These are phyloP conservation scores for Blastobotrys americana DNA, from an alignment of 805 yeast species.

Conservation along the genomic window DNA sequence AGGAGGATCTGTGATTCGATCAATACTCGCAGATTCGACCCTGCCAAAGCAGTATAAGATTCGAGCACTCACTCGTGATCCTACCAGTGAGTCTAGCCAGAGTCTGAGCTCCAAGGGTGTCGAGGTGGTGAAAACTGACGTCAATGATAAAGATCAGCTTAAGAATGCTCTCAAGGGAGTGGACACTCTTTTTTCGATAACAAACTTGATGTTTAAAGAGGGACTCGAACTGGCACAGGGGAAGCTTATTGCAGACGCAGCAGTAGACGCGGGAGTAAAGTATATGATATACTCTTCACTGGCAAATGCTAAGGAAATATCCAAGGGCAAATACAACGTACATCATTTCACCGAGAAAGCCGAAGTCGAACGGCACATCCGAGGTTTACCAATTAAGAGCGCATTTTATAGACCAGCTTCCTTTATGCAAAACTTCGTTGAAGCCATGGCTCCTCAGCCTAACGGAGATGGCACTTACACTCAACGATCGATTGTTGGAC, in stretches of 20 bases:
- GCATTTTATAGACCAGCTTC: constrained; percentile 6
- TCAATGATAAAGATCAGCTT: background rate
- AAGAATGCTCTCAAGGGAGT: constrained; percentile 7
- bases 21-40: constrained; percentile 1
- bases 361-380: constrained; percentile 7
- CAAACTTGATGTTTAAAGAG: background rate
- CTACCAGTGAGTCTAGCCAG: constrained; percentile 4
- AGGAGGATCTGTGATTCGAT: constrained; percentile 6
- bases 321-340: constrained; percentile 6
- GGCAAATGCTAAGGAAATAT: background rate
- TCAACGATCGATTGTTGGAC: background rate
- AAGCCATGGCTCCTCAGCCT: constrained; percentile 3
- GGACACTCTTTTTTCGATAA: constrained; percentile 7
- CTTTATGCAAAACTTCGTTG: constrained; percentile 6
- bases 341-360: constrained; percentile 2
- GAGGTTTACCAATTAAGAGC: constrained; percentile 6
- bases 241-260: constrained; percentile 7
- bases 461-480: constrained; percentile 9
- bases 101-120: constrained; percentile 13
- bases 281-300: constrained; percentile 5
- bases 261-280: constrained; percentile 7
- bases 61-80: constrained; percentile 12
- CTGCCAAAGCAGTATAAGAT: constrained; percentile 1
- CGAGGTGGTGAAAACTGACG: constrained; percentile 17
- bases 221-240: constrained; percentile 5